Conservation (phyloP, 179 eudicot genomes). For the Spinacia oleracea region DNA sequence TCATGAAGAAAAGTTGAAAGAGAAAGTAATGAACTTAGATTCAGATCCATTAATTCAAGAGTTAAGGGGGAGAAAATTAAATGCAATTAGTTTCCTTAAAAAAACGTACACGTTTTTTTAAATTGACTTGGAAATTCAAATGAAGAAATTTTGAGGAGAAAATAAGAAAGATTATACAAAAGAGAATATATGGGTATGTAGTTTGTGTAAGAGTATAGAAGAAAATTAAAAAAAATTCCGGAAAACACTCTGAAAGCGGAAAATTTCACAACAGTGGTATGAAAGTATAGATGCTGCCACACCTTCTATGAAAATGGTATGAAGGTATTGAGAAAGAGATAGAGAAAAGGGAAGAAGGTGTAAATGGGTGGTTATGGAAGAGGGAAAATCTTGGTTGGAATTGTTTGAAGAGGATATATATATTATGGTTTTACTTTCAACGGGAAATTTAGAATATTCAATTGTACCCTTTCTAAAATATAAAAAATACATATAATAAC, state of each 20-base stretch:
- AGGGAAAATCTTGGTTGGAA: constrained; percentile 11
- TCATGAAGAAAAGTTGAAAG: not conserved
- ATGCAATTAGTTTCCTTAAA: not conserved
- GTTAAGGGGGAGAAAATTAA: not conserved
- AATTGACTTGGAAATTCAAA: not conserved
- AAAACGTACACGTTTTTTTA: constrained; percentile 20
- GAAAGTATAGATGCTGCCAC: no score
- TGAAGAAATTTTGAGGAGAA: not conserved
- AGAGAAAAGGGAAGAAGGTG: not conserved
- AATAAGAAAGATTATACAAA: not conserved
- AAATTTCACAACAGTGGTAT: no score
- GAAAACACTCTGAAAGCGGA: no score
- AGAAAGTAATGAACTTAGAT: constrained; percentile 9
- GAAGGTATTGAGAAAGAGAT: constrained; percentile 1
- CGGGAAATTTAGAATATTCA: not conserved
- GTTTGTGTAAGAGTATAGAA: not conserved
- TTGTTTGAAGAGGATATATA: constrained; percentile 4
- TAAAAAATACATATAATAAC: not conserved
- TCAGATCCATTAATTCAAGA: constrained; percentile 13
- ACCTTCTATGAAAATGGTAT: not conserved
- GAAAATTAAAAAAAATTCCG: no score
- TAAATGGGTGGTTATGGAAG: constrained; percentile 16
- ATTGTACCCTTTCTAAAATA: no score
- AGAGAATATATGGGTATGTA: not conserved
- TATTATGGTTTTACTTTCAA: constrained; percentile 6